Base-by-base conservation (phyloP, 768 basidiomycete species). In the Lactarius evosmus region DNA sequence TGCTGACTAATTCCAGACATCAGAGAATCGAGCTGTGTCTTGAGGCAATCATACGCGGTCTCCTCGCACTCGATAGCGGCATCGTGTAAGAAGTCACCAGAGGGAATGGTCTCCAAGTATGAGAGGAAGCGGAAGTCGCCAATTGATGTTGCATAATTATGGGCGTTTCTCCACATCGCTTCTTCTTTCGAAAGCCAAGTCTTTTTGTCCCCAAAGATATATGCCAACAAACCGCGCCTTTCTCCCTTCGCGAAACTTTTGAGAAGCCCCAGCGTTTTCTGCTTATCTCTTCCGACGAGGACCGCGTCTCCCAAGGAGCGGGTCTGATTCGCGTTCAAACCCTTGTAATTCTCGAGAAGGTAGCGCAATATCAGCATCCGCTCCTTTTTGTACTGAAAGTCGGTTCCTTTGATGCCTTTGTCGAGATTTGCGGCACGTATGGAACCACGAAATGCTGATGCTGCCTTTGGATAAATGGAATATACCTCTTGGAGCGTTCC, bases 51-150 rank as follows among this genome's bases (percentile, higher is more conserved):
- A 9, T 36, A 53, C 1, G 69, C 69, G 0, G 29, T 27, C 33
- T 36, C 36, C 41, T 62, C 38, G 3, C 46, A 58, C 7, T 62
- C 55, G 2, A n/a, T 17, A 1, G 57, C 34, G 6, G 56, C 38
- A 2, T 60, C 53, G 12, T 22, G 38, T 12, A 59, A 50, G 36
- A 4, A 40, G 5, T 57, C 56, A 3, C 11, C 6, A 4, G 9
- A 16, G 2, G 40, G 32, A 5, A 40, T 41, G 1, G 9, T 11
- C 2, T 32, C 30, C 1, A 61, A 25, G 4, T 33, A 8, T 17
- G 36, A 27, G n/a, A 70, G 60, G 50, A 70, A 70, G 3, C 8
- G 46, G 0, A 33, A 16, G 50, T 70, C 66, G 7, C 54, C 11
- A 11, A 66, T 32, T 2, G 30, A 3, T 2, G 25, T 11, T 11